phyloP scores from a whole-genome alignment of 2,329 filamentous ascomycete species.

The Fusarium sambucinum region DNA sequence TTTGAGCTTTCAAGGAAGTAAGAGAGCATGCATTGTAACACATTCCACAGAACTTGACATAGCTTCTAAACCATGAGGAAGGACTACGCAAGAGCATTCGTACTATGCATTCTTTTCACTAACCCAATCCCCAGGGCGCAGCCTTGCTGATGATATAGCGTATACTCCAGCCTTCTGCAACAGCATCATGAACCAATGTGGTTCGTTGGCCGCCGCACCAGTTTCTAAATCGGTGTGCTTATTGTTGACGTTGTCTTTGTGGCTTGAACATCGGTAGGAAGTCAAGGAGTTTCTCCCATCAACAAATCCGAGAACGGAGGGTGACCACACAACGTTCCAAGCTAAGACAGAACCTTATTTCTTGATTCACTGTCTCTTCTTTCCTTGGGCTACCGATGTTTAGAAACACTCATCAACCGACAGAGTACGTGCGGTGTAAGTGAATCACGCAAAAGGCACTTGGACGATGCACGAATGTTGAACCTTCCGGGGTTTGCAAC shows the following conservation, averaged over 20 bases:
- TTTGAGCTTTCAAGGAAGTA: background rate
- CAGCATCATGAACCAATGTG: conserved; percentile 18
- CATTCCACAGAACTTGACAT: conserved; percentile 20
- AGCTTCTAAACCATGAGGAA: background rate
- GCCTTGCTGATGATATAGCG: conserved; percentile 2
- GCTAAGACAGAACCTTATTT: conserved; percentile 11
- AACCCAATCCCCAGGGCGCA: background rate
- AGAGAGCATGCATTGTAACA: background rate
- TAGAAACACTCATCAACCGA: conserved; percentile 2
- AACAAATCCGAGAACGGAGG: conserved; percentile 6
- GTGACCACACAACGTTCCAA: conserved; percentile 9
- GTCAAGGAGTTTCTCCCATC: background rate
- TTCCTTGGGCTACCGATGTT: background rate
- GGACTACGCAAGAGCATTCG: conserved; percentile 34
- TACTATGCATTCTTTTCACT: conserved; percentile 28
- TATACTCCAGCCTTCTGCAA: conserved; percentile 15
- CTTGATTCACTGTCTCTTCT: conserved; percentile 14
- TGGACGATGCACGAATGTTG: conserved; percentile 10
- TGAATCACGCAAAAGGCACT: conserved; percentile 17
- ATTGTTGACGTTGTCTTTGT: conserved; percentile 27
- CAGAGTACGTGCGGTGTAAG: conserved; percentile 10
- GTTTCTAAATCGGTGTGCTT: conserved; percentile 32
- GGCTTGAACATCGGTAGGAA: conserved; percentile 24
- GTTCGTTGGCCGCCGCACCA: conserved; percentile 11
- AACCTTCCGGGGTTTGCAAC: conserved; percentile 5